Evolutionary conservation across 2,329 filamentous ascomycete species (phyloP).

Genomic region (Neofusicoccum sp.): DNA sequence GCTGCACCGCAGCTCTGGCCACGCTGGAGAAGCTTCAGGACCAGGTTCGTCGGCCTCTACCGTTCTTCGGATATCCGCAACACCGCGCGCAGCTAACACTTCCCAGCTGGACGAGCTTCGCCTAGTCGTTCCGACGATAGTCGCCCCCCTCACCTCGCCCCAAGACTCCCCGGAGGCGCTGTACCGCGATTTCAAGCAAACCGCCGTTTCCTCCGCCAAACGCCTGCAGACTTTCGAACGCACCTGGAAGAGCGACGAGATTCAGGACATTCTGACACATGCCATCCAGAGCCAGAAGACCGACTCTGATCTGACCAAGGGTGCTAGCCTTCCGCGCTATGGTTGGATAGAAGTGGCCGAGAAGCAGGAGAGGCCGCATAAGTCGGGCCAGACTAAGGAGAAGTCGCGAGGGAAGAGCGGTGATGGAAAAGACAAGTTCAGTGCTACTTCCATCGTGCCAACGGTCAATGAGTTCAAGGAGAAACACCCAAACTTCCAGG

Average conservation of each 20-base stretch:
- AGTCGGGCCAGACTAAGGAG: conserved; percentile 14
- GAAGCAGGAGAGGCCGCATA: conserved; percentile 21
- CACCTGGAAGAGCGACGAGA: conserved; percentile 38
- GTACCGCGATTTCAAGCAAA: conserved; percentile 39
- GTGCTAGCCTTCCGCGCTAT: conserved; percentile 33
- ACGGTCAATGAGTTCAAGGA: conserved; percentile 29
- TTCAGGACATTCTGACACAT: conserved; percentile 35
- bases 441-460: conserved; percentile 24
- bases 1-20: conserved; percentile 43
- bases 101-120: conserved; percentile 43
- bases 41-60: conserved; percentile 32
- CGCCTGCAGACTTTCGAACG: conserved; percentile 38
- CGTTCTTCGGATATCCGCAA: not conserved
- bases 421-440: conserved; percentile 18
- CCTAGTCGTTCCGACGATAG: conserved; percentile 42
- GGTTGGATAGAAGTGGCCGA: conserved; percentile 39
- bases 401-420: conserved; percentile 16
- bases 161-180: conserved; percentile 29
- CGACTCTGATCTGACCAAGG: conserved; percentile 38
- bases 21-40: conserved; percentile 45
- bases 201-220: conserved; percentile 35
- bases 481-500: conserved; percentile 24
- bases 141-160: conserved; percentile 38
- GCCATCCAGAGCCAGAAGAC: conserved; percentile 35
- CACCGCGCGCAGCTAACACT: conserved; percentile 11